Evolutionary conservation across 169 alveolate species (phyloP).

Genomic region (Besnoitia besnoiti): DNA sequence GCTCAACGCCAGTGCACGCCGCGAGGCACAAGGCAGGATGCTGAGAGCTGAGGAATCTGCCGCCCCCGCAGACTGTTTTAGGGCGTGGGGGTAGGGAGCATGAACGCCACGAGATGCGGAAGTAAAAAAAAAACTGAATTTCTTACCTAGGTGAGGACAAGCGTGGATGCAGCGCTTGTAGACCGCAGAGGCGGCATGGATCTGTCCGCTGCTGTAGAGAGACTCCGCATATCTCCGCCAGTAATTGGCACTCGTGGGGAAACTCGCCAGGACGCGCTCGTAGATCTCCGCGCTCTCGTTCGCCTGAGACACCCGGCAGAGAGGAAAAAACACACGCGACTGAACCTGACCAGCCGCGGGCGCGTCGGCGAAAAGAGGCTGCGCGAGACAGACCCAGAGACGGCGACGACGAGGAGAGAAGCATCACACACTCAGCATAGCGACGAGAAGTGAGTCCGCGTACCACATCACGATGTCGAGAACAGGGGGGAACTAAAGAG

Average conservation of each 20-base stretch:
- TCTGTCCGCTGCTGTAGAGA: background rate
- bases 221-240: conserved; percentile 45
- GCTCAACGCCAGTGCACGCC: too few relatives aligned
- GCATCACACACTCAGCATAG: background rate
- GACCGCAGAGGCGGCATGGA: conserved; percentile 14
- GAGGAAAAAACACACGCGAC: background rate
- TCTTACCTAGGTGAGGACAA: conserved; percentile 19
- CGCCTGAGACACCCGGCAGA: background rate
- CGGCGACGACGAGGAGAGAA: background rate
- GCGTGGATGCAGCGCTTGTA: conserved; percentile 41
- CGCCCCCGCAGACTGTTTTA: too few relatives aligned
- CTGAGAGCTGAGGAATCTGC: too few relatives aligned
- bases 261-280: conserved; percentile 38
- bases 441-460: too few relatives aligned
- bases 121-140: too few relatives aligned
- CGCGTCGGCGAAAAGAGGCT: background rate
- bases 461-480: too few relatives aligned
- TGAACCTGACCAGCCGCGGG: background rate
- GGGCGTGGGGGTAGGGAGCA: too few relatives aligned
- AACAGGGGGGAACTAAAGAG: too few relatives aligned
- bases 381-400: background rate
- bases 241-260: conserved; percentile 35
- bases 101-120: too few relatives aligned
- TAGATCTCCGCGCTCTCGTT: conserved; percentile 13
- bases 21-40: too few relatives aligned